phyloP scores from a whole-genome alignment of 2,329 filamentous ascomycete species.

The Ophiognomonia clavigignenti-juglandacearum region DNA sequence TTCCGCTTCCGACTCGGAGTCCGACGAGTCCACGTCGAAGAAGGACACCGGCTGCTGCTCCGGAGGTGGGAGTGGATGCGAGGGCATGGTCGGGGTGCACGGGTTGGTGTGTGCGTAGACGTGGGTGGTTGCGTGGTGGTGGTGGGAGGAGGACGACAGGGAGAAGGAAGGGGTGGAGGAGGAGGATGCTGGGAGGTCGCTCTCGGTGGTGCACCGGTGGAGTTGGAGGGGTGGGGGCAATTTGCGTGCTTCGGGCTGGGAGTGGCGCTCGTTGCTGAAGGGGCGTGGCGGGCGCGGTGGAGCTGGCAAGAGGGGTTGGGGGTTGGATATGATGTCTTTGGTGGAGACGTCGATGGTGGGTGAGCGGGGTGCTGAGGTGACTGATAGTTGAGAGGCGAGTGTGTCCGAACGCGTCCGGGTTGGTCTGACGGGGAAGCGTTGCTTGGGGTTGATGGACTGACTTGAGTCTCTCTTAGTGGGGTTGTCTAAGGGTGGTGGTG shows the following conservation, averaged over 20 bases:
- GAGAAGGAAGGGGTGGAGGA: neutral
- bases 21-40: slow-evolving; percentile 44
- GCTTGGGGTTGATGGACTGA: neutral
- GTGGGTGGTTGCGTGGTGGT: neutral
- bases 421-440: neutral
- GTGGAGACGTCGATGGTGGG: neutral
- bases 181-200: slow-evolving; percentile 27
- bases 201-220: slow-evolving; percentile 2
- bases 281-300: neutral
- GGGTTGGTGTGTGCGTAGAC: neutral
- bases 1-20: slow-evolving; percentile 35
- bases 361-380: neutral
- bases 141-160: neutral
- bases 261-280: neutral
- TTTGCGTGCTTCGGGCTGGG: neutral
- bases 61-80: neutral
- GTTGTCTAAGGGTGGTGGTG: neutral
- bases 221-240: slow-evolving; percentile 12
- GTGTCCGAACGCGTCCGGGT: slow-evolving; percentile 1
- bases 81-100: neutral
- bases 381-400: neutral
- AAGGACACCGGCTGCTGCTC: slow-evolving; percentile 32
- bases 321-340: neutral
- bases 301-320: neutral
- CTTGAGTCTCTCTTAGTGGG: neutral